A percentile compares a stretch with the other conserved stretches of the same genome.
These are phyloP conservation scores for Amanita jacksonii DNA, from an alignment of 768 basidiomycete genomes.

Conservation along the genomic window DNA sequence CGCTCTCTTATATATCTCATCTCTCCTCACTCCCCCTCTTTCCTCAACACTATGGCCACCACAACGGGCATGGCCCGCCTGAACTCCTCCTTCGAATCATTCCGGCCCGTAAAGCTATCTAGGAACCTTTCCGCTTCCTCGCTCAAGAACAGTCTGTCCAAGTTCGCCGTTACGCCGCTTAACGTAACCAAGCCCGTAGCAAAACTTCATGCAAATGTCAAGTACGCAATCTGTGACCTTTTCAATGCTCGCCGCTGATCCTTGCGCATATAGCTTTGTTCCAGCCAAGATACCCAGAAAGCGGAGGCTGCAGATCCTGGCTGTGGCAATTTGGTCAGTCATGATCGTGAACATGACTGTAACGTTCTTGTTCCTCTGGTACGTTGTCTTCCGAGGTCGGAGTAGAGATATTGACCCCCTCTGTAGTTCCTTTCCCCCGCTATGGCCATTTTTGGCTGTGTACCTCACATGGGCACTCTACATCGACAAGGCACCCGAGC, in stretches of 20 bases:
- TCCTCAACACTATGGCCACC: not conserved
- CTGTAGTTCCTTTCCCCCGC: slow-evolving; percentile 34
- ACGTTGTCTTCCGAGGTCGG: slow-evolving; percentile 21
- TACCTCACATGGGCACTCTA: slow-evolving; percentile 75
- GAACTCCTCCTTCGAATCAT: not conserved
- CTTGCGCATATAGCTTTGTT: slow-evolving; percentile 48
- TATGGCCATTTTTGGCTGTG: slow-evolving; percentile 76
- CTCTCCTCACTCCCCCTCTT: not conserved
- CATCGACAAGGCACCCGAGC: slow-evolving; percentile 69
- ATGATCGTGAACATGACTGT: slow-evolving; percentile 58
- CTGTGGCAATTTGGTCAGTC: slow-evolving; percentile 84
- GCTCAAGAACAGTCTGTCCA: slow-evolving; percentile 53
- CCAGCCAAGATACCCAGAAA: slow-evolving; percentile 81
- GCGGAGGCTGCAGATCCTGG: slow-evolving; percentile 81
- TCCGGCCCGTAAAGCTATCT: not conserved
- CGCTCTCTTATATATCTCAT: not conserved
- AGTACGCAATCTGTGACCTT: slow-evolving; percentile 33
- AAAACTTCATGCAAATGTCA: slow-evolving; percentile 61
- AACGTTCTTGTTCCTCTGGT: slow-evolving; percentile 79
- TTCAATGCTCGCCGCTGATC: not conserved
- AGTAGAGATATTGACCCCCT: too few relatives aligned
- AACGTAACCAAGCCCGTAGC: slow-evolving; percentile 42
- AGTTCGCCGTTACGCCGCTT: slow-evolving; percentile 47
- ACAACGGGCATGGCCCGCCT: slow-evolving; percentile 3
- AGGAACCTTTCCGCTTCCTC: slow-evolving; percentile 50